These are phyloP conservation scores for Grammothele lineata DNA, from an alignment of 768 basidiomycete genomes.

Conservation along the genomic window DNA sequence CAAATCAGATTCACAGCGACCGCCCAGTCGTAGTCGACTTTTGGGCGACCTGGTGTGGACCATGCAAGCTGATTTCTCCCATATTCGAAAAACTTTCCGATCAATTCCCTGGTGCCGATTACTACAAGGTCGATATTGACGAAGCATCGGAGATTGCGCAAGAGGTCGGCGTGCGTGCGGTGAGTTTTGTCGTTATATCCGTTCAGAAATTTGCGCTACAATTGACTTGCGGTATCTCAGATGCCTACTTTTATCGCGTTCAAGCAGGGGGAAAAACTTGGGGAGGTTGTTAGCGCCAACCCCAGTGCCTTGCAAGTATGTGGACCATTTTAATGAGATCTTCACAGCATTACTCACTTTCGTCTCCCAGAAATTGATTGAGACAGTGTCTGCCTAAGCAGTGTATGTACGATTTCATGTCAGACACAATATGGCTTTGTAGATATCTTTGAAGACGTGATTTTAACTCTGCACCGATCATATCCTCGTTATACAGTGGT, in stretches of 20 bases:
- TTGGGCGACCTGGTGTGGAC: constrained; percentile 77
- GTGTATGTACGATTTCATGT: too few relatives aligned
- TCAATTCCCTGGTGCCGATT: constrained; percentile 37
- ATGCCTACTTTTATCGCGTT: constrained; percentile 45
- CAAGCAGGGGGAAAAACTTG: constrained; percentile 32
- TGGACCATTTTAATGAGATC: too few relatives aligned
- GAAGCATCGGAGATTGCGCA: constrained; percentile 44
- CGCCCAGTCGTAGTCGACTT: constrained; percentile 60
- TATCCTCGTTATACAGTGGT: too few relatives aligned
- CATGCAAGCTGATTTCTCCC: constrained; percentile 66
- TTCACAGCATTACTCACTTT: too few relatives aligned
- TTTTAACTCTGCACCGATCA: too few relatives aligned
- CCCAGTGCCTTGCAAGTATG: constrained; percentile 38
- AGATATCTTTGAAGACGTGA: too few relatives aligned
- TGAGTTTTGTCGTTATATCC: constrained; percentile 31
- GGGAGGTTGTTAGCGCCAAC: constrained; percentile 45
- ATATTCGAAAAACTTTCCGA: constrained; percentile 54
- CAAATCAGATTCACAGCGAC: constrained; percentile 46
- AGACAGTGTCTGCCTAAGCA: too few relatives aligned
- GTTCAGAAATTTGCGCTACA: background rate
- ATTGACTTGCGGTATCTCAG: constrained; percentile 15
- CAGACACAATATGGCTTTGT: too few relatives aligned
- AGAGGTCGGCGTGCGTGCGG: constrained; percentile 60
- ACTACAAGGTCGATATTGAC: constrained; percentile 78
- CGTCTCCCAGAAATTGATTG: too few relatives aligned